These are phyloP conservation scores for Blastosporella zonata DNA, from an alignment of 1,284 basidiomycete species.

Conservation along the genomic window DNA sequence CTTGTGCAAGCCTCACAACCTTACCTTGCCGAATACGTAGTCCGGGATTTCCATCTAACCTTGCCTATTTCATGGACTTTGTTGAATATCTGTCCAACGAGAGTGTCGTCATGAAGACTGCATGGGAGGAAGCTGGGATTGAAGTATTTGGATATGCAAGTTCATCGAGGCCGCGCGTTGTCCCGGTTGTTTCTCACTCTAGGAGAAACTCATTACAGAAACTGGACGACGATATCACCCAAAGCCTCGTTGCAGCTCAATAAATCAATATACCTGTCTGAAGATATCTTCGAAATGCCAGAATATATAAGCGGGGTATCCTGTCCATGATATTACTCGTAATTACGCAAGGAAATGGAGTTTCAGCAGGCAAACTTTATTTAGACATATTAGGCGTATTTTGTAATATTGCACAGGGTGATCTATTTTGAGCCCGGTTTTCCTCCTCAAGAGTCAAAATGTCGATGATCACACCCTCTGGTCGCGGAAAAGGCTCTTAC, in stretches of 20 bases:
- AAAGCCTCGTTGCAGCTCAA: not conserved
- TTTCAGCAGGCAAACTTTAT: too few relatives aligned
- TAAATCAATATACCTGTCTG: too few relatives aligned
- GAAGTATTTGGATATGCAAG: slow-evolving; percentile 1
- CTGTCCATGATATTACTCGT: too few relatives aligned
- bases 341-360: too few relatives aligned
- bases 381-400: not conserved
- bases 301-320: too few relatives aligned
- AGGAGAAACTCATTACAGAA: slow-evolving; percentile 3
- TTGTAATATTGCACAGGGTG: not conserved
- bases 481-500: slow-evolving; percentile 31
- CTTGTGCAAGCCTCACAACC: not conserved
- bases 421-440: not conserved
- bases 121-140: slow-evolving; percentile 7
- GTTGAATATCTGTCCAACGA: slow-evolving; percentile 1
- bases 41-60: not conserved
- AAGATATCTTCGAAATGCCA: too few relatives aligned
- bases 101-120: slow-evolving; percentile 1
- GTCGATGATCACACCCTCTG: slow-evolving; percentile 45
- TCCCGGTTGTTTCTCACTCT: slow-evolving; percentile 1
- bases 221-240: not conserved
- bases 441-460: slow-evolving; percentile 30
- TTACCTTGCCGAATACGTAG: not conserved
- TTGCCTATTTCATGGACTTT: slow-evolving; percentile 1
- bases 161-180: not conserved